These are phyloP conservation scores for Aspergillus pseudonomiae DNA, from an alignment of 2,329 filamentous ascomycete genomes.

Conservation along the genomic window DNA sequence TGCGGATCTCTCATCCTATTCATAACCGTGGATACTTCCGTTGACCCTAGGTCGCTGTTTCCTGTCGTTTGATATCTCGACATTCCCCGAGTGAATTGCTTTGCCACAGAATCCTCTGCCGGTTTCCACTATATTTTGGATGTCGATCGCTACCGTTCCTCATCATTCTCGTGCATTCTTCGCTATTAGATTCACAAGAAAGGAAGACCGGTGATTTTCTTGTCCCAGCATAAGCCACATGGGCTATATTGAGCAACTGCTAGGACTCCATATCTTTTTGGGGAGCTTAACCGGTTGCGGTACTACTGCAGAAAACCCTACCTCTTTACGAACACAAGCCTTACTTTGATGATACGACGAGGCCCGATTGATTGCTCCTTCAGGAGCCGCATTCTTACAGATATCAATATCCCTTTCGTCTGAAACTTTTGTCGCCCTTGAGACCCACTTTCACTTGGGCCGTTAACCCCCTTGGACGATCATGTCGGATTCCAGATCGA, in stretches of 20 bases:
- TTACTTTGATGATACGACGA: constrained; percentile 17
- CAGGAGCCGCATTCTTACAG: constrained; percentile 26
- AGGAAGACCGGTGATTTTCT: background rate
- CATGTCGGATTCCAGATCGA: constrained; percentile 35
- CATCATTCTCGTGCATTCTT: background rate
- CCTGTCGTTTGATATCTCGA: background rate
- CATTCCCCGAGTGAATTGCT: background rate
- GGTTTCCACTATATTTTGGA: background rate
- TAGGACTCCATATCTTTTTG: background rate
- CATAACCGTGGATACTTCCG: background rate
- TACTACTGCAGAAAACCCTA: background rate
- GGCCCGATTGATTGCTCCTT: constrained; percentile 19
- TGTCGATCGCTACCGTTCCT: background rate
- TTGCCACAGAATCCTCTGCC: background rate
- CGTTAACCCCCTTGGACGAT: constrained; percentile 20
- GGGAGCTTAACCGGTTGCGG: constrained; percentile 3
- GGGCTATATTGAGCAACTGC: background rate
- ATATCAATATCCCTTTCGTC: constrained; percentile 21
- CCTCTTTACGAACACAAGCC: background rate
- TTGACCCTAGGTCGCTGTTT: background rate
- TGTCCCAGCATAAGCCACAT: background rate
- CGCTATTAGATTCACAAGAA: background rate
- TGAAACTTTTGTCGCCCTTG: constrained; percentile 10
- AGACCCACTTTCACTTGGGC: constrained; percentile 14
- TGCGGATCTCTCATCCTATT: background rate